Evolutionary conservation across 2,329 filamentous ascomycete genomes (phyloP), one percentile per base, ranked within the genome.

Genomic region (Nothophoma quercina): DNA sequence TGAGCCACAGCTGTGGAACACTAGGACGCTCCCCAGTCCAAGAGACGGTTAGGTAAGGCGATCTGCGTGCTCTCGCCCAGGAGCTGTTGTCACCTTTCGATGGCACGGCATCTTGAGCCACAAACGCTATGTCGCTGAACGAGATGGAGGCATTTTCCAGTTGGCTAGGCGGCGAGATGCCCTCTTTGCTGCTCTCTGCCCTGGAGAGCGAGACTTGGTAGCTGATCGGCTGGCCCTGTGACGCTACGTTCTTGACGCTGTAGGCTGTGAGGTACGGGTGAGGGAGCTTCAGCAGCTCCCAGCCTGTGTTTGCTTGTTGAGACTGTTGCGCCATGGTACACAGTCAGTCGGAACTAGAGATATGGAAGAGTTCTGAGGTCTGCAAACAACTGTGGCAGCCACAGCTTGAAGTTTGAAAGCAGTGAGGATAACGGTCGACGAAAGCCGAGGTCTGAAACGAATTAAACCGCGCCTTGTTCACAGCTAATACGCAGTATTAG

Each of bases 1-100:
- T 66, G 38, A 79, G 75, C 79, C 79, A 81, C 13, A 79, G 64
- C 56, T 81, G 78, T 2, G 71, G 77, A 23, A 79, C 62, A 25
- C 75, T 71, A 36, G 79, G 79, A n/a, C 68, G 47, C 19, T 65
- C 63, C 7, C 63, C 67, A 28, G 63, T 62, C 79, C 79, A 81
- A 44, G 74, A 70, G 47, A 81, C 71, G 6, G 64, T 70, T 3
- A 76, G 70, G 32, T 72, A 68, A 6, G 78, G 77, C 22, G 75
- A 75, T 60, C 79, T 73, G 57, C 76, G 72, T 42, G 77, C 73
- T 56, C 79, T 70, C 26, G 77, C 79, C 78, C 78, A 75, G 28
- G 71, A 69, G 36, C 68, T 73, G 60, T 75, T 75, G 61, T 74
- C 68, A 18, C 67, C 64, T 18, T 59, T 62, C 3, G 64, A 41